Percentiles rank a stretch among this genome's conserved stretches.
Conservation (phyloP, 148 eudicot species). For the Chenopodium formosanum region DNA sequence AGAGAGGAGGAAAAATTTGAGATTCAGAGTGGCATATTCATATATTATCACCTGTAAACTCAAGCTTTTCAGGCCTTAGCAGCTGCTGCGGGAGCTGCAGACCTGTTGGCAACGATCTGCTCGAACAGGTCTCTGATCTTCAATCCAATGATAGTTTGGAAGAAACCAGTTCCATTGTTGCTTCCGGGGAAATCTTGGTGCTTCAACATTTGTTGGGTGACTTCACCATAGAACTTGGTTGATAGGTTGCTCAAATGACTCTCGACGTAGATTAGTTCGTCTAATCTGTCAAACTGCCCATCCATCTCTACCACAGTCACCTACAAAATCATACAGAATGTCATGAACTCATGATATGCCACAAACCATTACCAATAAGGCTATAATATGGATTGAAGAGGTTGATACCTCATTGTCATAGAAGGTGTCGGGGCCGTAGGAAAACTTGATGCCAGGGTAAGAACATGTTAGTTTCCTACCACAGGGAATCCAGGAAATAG, state of each 20-base stretch:
- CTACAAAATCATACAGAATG: conserved; percentile 30
- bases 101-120: conserved; percentile 60
- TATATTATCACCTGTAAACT: not conserved
- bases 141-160: conserved; percentile 92
- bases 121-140: conserved; percentile 96
- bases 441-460: conserved; percentile 94
- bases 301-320: conserved; percentile 97
- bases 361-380: too few relatives aligned
- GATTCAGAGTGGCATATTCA: not conserved
- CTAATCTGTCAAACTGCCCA: conserved; percentile 96
- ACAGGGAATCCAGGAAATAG: conserved; percentile 93
- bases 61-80: conserved; percentile 55
- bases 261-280: conserved; percentile 92
- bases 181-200: conserved; percentile 96
- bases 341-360: not conserved
- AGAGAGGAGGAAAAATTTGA: conserved; percentile 10
- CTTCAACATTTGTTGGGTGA: conserved; percentile 97
- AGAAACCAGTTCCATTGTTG: conserved; percentile 94
- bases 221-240: conserved; percentile 96
- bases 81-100: conserved; percentile 55
- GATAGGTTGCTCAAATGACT: conserved; percentile 97
- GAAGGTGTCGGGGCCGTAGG: conserved; percentile 88
- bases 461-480: conserved; percentile 96
- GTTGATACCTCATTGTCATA: conserved; percentile 66
- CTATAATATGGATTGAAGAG: not conserved